Evolutionary conservation across 2,329 filamentous ascomycete species (phyloP), one percentile per base, ranked within the genome.

Genomic region (Talaromyces marneffei): DNA sequence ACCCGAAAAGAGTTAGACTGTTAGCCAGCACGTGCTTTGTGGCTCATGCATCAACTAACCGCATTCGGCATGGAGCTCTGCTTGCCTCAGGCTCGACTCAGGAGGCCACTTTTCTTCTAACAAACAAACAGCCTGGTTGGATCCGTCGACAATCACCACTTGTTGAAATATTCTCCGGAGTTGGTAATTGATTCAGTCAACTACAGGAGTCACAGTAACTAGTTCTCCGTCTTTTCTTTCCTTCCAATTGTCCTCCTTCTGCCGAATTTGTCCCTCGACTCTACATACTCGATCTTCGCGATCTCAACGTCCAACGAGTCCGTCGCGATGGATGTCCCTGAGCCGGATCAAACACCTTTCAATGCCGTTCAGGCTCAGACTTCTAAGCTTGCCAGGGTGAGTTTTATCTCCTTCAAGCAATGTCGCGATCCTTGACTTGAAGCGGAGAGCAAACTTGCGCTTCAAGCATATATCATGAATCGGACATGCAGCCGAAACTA

Each of bases 311-410:
- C 27, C n/a, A 54, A 40, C 42, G 18, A 55, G 27, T 27, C 33
- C 25, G n/a, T 69, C 67, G 74, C 66, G 63, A 96, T 96, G 92
- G 91, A 97, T 80, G 87, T 87, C 70, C 84, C 87, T 65, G 91
- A 96, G 80, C 88, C 91, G 65, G 91, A 96, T 55, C 86, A 90
- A 80, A 96, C 91, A 77, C 91, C 92, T 79, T 97, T 96, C 79
- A 90, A 88, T 72, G 89, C 91, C 66, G 91, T 97, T 73, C 89
- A 87, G 69, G 87, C 89, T 73, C 93, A 97, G 70, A 96, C 92
- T 58, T 79, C 77, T 44, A 76, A 70, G 63, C 63, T 79, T 64
- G 68, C 75, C 48, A 72, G 77, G 65, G 78, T 80, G 69, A 67
- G 78, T 39, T 16, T 7, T 18, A 39, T 16, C 10, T 6, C 5